Conservation (phyloP, 2,329 filamentous ascomycete genomes). For the Stagonosporopsis vannaccii region DNA sequence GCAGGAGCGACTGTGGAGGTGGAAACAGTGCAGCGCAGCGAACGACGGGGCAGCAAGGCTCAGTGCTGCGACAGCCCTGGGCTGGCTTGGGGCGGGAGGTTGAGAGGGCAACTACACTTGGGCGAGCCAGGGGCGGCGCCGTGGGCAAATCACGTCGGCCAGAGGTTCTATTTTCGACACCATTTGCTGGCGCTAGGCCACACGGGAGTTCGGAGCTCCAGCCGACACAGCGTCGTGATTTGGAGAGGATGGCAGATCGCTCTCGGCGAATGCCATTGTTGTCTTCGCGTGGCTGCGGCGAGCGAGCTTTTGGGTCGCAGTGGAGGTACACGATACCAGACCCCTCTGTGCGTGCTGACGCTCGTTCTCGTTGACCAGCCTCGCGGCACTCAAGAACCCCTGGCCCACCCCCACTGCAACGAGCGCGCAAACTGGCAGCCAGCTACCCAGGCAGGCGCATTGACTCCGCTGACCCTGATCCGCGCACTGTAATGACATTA, state of each 20-base stretch:
- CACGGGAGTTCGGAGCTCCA: constrained; percentile 7
- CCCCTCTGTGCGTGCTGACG: neutral
- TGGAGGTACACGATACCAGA: neutral
- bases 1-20: constrained; percentile 13
- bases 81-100: constrained; percentile 13
- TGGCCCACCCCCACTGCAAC: constrained; percentile 4
- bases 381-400: too few relatives aligned
- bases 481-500: neutral
- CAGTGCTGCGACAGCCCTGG: constrained; percentile 10
- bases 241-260: constrained; percentile 5
- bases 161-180: constrained; percentile 14
- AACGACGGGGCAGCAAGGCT: constrained; percentile 16
- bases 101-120: constrained; percentile 17
- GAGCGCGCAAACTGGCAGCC: constrained; percentile 2
- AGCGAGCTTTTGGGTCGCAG: neutral
- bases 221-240: constrained; percentile 16
- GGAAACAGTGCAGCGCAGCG: constrained; percentile 8
- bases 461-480: constrained; percentile 10
- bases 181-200: constrained; percentile 4
- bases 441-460: constrained; percentile 5
- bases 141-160: constrained; percentile 9
- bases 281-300: constrained; percentile 1
- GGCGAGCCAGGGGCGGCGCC: constrained; percentile 13
- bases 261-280: constrained; percentile 7
- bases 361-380: neutral